Evolutionary conservation across 2,329 filamentous ascomycete species (phyloP).

Genomic region (Talaromyces piceae): DNA sequence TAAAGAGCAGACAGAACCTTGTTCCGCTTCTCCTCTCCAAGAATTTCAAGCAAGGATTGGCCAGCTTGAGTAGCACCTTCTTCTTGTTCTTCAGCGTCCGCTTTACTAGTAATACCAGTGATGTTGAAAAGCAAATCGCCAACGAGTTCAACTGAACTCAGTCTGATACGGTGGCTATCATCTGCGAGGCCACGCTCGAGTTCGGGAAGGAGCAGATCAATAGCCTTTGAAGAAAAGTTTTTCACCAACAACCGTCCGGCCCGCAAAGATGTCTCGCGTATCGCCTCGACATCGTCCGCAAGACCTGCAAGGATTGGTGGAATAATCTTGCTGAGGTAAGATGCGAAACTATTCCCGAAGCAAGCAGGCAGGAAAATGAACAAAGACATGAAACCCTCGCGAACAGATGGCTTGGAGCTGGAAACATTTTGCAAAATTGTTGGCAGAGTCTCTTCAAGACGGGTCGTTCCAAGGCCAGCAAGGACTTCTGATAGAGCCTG

Average conservation of each 20-base stretch:
- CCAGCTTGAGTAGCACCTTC: slow-evolving; percentile 76
- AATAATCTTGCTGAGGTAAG: slow-evolving; percentile 91
- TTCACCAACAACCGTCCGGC: slow-evolving; percentile 93
- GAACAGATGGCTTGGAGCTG: slow-evolving; percentile 79
- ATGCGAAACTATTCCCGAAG: slow-evolving; percentile 97
- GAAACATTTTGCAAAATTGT: slow-evolving; percentile 95
- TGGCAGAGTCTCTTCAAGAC: slow-evolving; percentile 89
- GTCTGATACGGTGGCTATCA: slow-evolving; percentile 92
- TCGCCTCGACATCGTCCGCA: slow-evolving; percentile 92
- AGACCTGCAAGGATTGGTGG: slow-evolving; percentile 89
- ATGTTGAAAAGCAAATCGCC: slow-evolving; percentile 97
- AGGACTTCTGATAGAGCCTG: slow-evolving; percentile 95
- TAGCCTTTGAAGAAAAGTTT: slow-evolving; percentile 92
- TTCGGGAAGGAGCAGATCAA: slow-evolving; percentile 88
- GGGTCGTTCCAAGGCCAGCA: slow-evolving; percentile 83
- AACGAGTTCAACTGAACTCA: slow-evolving; percentile 95
- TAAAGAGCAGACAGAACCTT: slow-evolving; percentile 96
- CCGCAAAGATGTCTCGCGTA: slow-evolving; percentile 90
- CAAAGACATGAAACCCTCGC: slow-evolving; percentile 98
- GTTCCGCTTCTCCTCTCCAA: slow-evolving; percentile 93
- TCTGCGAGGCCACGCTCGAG: slow-evolving; percentile 95
- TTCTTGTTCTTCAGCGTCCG: slow-evolving; percentile 71
- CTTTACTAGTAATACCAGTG: slow-evolving; percentile 78
- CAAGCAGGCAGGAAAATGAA: slow-evolving; percentile 99
- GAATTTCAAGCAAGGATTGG: slow-evolving; percentile 83